phyloP scores from a whole-genome alignment of 768 basidiomycete species.

The Pulveroboletus sp. region DNA sequence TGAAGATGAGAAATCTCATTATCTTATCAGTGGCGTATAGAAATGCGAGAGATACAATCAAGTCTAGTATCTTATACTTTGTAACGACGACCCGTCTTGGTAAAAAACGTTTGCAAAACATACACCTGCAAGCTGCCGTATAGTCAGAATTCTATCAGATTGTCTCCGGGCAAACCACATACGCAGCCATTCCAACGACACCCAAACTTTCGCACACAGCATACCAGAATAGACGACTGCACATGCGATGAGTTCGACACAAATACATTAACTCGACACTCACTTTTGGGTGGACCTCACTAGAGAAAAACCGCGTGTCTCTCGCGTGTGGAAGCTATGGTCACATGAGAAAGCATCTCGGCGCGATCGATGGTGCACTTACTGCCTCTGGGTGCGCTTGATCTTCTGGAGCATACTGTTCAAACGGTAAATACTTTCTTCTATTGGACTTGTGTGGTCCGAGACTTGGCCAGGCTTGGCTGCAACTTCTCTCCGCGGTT shows the following conservation, averaged over 20 bases:
- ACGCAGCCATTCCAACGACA: slow-evolving; percentile 87
- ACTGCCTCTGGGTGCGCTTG: slow-evolving; percentile 94
- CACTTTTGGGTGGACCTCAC: slow-evolving; percentile 90
- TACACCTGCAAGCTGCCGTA: slow-evolving; percentile 77
- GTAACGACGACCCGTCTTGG: slow-evolving; percentile 86
- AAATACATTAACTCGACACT: slow-evolving; percentile 5
- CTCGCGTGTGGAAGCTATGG: slow-evolving; percentile 86
- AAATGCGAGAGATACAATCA: slow-evolving; percentile 8
- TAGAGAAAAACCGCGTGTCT: slow-evolving; percentile 90
- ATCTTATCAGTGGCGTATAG: slow-evolving; percentile 10
- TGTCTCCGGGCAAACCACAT: slow-evolving; percentile 33
- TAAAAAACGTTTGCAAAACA: slow-evolving; percentile 94
- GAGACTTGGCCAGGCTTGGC: slow-evolving; percentile 85
- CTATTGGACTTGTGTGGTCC: slow-evolving; percentile 90
- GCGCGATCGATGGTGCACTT: slow-evolving; percentile 31
- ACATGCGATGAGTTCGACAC: neutral
- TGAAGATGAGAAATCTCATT: neutral
- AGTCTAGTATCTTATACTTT: slow-evolving; percentile 57
- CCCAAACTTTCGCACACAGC: slow-evolving; percentile 76
- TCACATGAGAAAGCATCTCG: slow-evolving; percentile 1
- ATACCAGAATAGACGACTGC: slow-evolving; percentile 92
- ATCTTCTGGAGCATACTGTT: slow-evolving; percentile 86
- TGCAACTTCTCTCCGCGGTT: slow-evolving; percentile 86
- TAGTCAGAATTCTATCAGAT: slow-evolving; percentile 7
- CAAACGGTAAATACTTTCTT: slow-evolving; percentile 93